Percentiles rank a stretch among this genome's conserved stretches.
phyloP scores from a whole-genome alignment of 345 rosid genomes.

The Conringia planisiliqua region DNA sequence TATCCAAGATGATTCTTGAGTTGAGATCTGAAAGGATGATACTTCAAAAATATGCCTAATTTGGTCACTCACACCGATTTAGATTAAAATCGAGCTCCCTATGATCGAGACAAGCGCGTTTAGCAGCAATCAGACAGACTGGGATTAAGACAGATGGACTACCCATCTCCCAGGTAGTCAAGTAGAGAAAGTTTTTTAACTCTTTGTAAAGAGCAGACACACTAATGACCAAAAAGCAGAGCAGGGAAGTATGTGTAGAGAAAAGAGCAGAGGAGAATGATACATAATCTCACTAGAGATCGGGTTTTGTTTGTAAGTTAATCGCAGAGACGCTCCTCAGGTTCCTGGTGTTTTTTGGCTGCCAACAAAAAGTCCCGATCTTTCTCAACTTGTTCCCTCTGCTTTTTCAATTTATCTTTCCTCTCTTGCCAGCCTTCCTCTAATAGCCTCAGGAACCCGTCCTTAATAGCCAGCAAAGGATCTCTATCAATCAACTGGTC shows the following conservation, averaged over 20 bases:
- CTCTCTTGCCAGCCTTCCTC: conserved; percentile 71
- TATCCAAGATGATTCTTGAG: background rate
- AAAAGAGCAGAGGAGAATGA: background rate
- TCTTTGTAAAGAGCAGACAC: background rate
- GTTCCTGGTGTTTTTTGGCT: background rate
- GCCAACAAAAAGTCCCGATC: conserved; percentile 42
- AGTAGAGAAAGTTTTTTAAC: background rate
- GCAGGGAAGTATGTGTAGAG: background rate
- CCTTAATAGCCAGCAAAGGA: conserved; percentile 66
- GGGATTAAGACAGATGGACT: background rate
- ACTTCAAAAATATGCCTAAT: background rate
- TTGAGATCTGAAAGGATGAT: background rate
- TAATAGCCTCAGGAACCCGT: conserved; percentile 56
- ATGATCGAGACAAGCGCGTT: background rate
- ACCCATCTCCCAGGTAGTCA: background rate
- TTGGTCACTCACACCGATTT: background rate
- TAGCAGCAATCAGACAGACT: background rate
- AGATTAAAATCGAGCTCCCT: background rate
- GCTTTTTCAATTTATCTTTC: conserved; percentile 39
- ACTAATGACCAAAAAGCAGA: conserved; percentile 20
- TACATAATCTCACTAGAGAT: background rate
- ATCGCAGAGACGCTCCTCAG: conserved; percentile 26
- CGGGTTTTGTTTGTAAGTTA: background rate
- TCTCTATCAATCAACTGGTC: conserved; percentile 55
- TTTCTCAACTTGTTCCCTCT: conserved; percentile 41